These are phyloP conservation scores for Phytophthora cajani DNA, from an alignment of 352 stramenopile species.

Conservation along the genomic window DNA sequence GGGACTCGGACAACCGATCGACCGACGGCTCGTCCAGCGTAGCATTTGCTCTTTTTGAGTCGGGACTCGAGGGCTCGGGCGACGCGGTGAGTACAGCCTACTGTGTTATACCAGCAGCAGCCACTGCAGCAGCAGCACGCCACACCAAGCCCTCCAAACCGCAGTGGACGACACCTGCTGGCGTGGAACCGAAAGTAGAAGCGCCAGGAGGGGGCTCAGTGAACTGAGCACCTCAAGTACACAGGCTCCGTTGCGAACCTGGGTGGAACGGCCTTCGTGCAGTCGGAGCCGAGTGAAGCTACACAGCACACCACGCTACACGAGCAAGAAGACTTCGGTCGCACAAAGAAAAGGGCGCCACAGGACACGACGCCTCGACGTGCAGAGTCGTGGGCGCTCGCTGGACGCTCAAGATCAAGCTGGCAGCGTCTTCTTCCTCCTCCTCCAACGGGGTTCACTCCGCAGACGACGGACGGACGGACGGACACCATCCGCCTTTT, in stretches of 20 bases:
- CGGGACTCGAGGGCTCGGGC: neutral
- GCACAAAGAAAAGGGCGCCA: constrained; percentile 27
- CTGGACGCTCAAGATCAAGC: constrained; percentile 20
- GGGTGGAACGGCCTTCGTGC: constrained; percentile 20
- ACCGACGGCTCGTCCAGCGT: constrained; percentile 9
- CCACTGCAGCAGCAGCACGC: neutral
- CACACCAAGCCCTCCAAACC: neutral
- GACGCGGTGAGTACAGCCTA: constrained; percentile 6
- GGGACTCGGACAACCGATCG: neutral
- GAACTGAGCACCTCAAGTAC: constrained; percentile 4
- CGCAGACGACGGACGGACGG: neutral
- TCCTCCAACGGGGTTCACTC: neutral
- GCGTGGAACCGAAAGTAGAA: constrained; percentile 4
- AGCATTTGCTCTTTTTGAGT: constrained; percentile 20
- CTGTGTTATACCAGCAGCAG: no score
- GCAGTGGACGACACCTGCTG: neutral
- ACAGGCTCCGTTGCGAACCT: constrained; percentile 16
- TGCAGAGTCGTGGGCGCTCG: constrained; percentile 24
- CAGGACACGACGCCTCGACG: constrained; percentile 30
- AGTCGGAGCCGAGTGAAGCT: constrained; percentile 1
- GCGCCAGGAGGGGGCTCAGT: constrained; percentile 11
- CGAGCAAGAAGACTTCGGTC: neutral
- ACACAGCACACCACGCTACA: neutral
- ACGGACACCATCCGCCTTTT: constrained; percentile 15
- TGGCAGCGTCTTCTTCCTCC: neutral